Evolutionary conservation across 129 eudicot genomes (phyloP), one percentile per base, ranked within the genome.

Genomic region (Apium graveolens): DNA sequence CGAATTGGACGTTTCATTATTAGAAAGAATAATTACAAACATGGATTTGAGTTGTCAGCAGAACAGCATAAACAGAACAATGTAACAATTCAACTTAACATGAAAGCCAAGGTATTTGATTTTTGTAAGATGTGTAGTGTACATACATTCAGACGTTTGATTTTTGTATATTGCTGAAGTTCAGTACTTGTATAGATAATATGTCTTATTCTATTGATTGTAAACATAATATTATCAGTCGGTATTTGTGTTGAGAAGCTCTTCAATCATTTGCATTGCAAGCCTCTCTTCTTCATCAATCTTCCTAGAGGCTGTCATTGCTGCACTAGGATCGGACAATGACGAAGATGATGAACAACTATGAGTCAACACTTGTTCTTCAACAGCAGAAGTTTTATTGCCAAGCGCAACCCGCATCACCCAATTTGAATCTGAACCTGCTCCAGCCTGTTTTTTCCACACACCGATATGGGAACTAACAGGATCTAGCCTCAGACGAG

Each of bases 401-500:
- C 78, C 84, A 41, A 82, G 80, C 76, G 80, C 82, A 55, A 83
- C 84, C 65, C 45, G 68, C 84, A 60, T 78, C 2, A 86, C 84
- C 89, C 89, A 86, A 20, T 78, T 51, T 2, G 89, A 86, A 12
- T 69, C 74, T 1, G 86, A 80, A 42, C 78, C 68, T 37, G 41
- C 70, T 14, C 89, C 89, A 2, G 86, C 84, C 34, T 78, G 81
- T 80, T 86, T 86, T 75, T 86, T 82, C 89, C 89, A 86, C 72
- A 86, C 89, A 31, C 89, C 89, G 14, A 86, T 80, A 72, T 78
- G 75, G 24, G 86, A 83, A 74, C 57, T 80, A 53, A 83, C 78
- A 3, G 73, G 78, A 53, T 86, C 89, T 7, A 86, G 82, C 76
- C 84, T 84, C 70, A 86, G 60, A 45, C 89, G 83, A 12, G 86